These are phyloP conservation scores for Colletotrichum eremochloae DNA, from an alignment of 2,329 filamentous ascomycete genomes.

Conservation along the genomic window DNA sequence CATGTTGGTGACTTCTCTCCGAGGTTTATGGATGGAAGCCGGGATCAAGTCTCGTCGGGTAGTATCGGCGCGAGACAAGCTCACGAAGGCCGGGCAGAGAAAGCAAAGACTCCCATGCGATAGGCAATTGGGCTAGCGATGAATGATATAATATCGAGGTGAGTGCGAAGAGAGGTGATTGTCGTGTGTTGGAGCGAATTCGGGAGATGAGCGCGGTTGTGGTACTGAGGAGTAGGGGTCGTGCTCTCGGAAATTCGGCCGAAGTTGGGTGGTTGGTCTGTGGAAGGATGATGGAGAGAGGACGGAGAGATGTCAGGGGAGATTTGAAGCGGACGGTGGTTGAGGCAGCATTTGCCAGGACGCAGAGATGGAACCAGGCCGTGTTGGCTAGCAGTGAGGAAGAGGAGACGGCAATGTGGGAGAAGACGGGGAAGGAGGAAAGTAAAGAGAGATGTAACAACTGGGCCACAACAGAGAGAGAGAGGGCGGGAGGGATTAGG, in stretches of 20 bases:
- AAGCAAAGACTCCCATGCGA: conserved; percentile 32
- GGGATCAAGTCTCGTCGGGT: conserved; percentile 6
- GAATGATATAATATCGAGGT: conserved; percentile 1
- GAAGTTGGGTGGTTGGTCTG: conserved; percentile 34
- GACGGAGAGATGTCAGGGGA: conserved; percentile 30
- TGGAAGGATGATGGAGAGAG: conserved; percentile 30
- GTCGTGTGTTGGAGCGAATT: conserved; percentile 25
- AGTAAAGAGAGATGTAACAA: conserved; percentile 32
- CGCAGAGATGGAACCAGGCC: conserved; percentile 21
- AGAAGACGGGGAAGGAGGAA: conserved; percentile 8
- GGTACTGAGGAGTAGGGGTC: conserved; percentile 37
- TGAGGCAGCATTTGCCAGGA: conserved; percentile 41
- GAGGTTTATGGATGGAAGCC: conserved; percentile 22
- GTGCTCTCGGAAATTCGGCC: conserved; percentile 39
- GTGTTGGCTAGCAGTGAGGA: conserved; percentile 29
- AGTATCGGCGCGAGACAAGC: conserved; percentile 53
- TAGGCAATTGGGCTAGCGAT: conserved; percentile 30
- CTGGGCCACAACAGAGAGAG: background rate
- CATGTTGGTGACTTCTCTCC: conserved; percentile 55
- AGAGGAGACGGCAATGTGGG: conserved; percentile 13
- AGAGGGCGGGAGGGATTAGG: conserved; percentile 26
- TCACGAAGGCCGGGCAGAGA: conserved; percentile 45
- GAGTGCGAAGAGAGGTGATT: conserved; percentile 23
- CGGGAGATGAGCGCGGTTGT: conserved; percentile 32
- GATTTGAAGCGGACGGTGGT: conserved; percentile 27